A percentile compares a stretch with the other conserved stretches of the same genome.
Conservation (phyloP, 1,284 basidiomycete genomes). For the Tilletia setariae region DNA sequence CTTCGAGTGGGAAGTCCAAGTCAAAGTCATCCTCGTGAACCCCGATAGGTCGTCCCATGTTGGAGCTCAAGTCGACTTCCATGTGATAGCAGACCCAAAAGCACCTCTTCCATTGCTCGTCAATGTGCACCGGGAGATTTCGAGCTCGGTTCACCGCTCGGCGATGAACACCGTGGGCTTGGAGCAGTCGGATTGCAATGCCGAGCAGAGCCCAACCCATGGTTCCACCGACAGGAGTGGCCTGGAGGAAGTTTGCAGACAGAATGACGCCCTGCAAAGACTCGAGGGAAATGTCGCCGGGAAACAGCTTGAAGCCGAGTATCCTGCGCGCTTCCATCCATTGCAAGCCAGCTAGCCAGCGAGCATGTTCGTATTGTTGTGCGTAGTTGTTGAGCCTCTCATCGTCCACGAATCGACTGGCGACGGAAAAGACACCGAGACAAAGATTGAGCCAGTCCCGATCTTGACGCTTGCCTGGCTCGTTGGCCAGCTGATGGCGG, state of each 20-base stretch:
- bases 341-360: constrained; percentile 24
- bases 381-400: constrained; percentile 22
- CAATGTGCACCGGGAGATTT: constrained; percentile 28
- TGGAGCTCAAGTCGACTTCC: constrained; percentile 34
- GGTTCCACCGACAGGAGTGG: constrained; percentile 29
- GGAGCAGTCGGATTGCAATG: constrained; percentile 32
- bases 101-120: constrained; percentile 34
- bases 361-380: constrained; percentile 20
- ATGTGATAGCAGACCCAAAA: constrained; percentile 44
- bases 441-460: constrained; percentile 31
- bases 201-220: constrained; percentile 35
- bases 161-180: constrained; percentile 41
- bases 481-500: constrained; percentile 28
- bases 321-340: constrained; percentile 30
- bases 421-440: constrained; percentile 38
- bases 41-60: constrained; percentile 39
- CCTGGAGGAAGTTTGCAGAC: constrained; percentile 21
- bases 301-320: constrained; percentile 18
- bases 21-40: constrained; percentile 49
- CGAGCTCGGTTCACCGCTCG: constrained; percentile 34
- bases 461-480: constrained; percentile 27
- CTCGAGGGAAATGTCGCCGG: not conserved
- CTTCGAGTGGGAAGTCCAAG: constrained; percentile 35
- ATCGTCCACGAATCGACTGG: constrained; percentile 30
- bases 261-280: constrained; percentile 20